Percentiles rank a stretch among this genome's conserved stretches.
These are phyloP conservation scores for Phaffomyces antillensis DNA, from an alignment of 805 yeast genomes.

Conservation along the genomic window DNA sequence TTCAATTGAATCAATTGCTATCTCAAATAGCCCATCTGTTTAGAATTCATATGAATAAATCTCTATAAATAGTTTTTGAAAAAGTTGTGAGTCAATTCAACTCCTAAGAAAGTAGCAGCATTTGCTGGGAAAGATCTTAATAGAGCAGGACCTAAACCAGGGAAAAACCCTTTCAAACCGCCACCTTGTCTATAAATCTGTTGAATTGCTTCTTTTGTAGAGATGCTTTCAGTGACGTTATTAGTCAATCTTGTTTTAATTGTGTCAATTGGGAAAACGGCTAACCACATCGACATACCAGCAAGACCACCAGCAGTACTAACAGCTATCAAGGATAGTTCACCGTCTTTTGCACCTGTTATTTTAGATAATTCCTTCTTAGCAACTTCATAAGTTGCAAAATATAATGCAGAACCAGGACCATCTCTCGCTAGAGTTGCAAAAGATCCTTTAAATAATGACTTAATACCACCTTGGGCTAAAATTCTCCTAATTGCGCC, in stretches of 20 bases:
- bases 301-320: conserved; percentile 92
- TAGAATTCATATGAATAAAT: too few species aligned
- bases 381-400: conserved; percentile 85
- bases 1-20: neutral
- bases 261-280: conserved; percentile 94
- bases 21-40: conserved; percentile 3
- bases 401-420: conserved; percentile 93
- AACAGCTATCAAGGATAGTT: conserved; percentile 64
- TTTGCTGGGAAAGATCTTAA: conserved; percentile 95
- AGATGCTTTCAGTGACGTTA: conserved; percentile 32
- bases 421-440: conserved; percentile 96
- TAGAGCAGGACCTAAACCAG: conserved; percentile 94
- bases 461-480: conserved; percentile 71
- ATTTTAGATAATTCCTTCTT: conserved; percentile 51
- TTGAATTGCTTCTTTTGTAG: conserved; percentile 59
- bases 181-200: conserved; percentile 72
- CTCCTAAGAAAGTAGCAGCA: conserved; percentile 98
- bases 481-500: conserved; percentile 62
- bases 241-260: conserved; percentile 50
- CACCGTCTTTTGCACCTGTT: conserved; percentile 36
- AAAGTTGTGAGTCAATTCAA: conserved; percentile 60
- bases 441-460: conserved; percentile 83
- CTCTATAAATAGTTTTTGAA: conserved; percentile 25
- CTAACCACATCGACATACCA: conserved; percentile 95
- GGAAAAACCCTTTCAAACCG: conserved; percentile 90